Conservation (phyloP, 306 rosid genomes). For the Casuarina equisetifolia region DNA sequence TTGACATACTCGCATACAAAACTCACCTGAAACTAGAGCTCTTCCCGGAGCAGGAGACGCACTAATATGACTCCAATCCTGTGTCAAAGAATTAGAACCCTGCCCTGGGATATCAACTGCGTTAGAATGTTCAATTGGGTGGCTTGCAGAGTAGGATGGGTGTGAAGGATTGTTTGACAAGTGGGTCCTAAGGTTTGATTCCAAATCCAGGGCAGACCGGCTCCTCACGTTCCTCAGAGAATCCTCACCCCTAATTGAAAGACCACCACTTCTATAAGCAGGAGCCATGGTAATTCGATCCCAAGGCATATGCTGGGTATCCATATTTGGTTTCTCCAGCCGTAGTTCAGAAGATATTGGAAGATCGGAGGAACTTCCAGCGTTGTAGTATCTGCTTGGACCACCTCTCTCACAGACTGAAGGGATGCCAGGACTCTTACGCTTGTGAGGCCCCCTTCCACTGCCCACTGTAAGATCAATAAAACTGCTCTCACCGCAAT, state of each 20-base stretch:
- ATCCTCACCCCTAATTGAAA: slow-evolving; percentile 67
- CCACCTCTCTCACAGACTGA: slow-evolving; percentile 72
- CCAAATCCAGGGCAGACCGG: slow-evolving; percentile 71
- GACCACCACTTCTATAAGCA: slow-evolving; percentile 60
- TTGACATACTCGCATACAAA: neutral
- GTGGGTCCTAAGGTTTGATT: slow-evolving; percentile 64
- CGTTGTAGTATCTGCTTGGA: slow-evolving; percentile 56
- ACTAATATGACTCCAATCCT: slow-evolving; percentile 74
- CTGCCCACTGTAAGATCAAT: slow-evolving; percentile 71
- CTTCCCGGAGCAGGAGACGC: slow-evolving; percentile 55
- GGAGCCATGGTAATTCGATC: slow-evolving; percentile 57
- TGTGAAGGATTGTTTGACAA: slow-evolving; percentile 48
- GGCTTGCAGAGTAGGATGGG: slow-evolving; percentile 42
- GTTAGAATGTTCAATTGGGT: slow-evolving; percentile 50
- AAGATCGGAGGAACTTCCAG: slow-evolving; percentile 67
- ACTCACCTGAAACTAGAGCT: slow-evolving; percentile 51
- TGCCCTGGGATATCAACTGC: slow-evolving; percentile 52
- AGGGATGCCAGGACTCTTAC: slow-evolving; percentile 82
- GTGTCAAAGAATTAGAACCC: slow-evolving; percentile 43
- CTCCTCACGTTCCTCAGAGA: slow-evolving; percentile 82
- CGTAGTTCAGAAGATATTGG: slow-evolving; percentile 56
- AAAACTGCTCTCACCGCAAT: slow-evolving; percentile 56
- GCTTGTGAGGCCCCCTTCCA: slow-evolving; percentile 75
- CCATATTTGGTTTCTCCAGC: slow-evolving; percentile 63
- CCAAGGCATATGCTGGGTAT: slow-evolving; percentile 74